phyloP scores from a whole-genome alignment of 129 eudicot species.

The Artemisia tridentata region DNA sequence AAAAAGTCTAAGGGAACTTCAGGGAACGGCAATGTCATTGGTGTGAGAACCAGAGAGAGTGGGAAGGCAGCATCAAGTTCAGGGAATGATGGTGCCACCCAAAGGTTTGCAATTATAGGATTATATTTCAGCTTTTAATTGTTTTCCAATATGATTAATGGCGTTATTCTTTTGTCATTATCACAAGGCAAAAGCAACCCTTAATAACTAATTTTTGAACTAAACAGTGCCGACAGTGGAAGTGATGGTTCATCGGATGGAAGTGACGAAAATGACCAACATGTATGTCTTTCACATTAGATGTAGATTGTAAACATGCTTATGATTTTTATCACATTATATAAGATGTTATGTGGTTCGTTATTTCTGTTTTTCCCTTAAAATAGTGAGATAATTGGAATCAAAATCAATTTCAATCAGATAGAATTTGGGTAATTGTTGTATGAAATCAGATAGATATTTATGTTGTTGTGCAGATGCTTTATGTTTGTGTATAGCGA shows the following conservation, averaged over 20 bases:
- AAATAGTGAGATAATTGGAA: too few species aligned
- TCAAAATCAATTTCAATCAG: too few species aligned
- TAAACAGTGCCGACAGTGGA: neutral
- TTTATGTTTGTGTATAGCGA: too few species aligned
- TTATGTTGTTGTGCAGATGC: too few species aligned
- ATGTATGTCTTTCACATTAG: neutral
- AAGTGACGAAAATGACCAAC: neutral
- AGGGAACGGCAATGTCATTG: conserved; percentile 41
- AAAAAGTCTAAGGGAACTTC: conserved; percentile 68
- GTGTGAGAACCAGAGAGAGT: conserved; percentile 55
- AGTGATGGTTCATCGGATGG: conserved; percentile 20
- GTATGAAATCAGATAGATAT: too few species aligned
- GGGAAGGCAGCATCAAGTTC: conserved; percentile 88
- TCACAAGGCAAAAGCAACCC: neutral
- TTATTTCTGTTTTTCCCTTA: too few species aligned
- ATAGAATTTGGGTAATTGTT: too few species aligned
- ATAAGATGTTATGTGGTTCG: too few species aligned
- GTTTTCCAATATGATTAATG: neutral
- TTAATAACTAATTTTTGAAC: neutral
- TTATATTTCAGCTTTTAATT: neutral
- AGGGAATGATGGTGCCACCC: conserved; percentile 91
- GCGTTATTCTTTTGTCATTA: neutral
- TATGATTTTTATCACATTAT: neutral
- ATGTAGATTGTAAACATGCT: neutral
- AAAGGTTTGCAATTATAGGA: conserved; percentile 48